Evolutionary conservation across 2,329 filamentous ascomycete species (phyloP).

Genomic region (Penicillium frequentans): DNA sequence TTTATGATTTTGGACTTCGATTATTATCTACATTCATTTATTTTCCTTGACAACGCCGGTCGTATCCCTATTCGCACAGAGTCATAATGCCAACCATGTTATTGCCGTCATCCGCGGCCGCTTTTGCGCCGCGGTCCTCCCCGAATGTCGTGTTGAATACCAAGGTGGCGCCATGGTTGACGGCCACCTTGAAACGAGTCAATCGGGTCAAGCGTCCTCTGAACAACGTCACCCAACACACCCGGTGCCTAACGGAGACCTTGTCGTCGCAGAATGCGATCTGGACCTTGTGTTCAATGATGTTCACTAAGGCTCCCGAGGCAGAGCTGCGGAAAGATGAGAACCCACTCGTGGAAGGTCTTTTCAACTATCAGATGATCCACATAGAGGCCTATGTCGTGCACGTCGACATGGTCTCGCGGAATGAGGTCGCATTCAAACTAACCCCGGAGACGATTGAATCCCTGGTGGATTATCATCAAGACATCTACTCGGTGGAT

Average conservation of each 20-base stretch:
- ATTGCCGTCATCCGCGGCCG: constrained; percentile 90
- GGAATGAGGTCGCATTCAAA: constrained; percentile 98
- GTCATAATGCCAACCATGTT: constrained; percentile 84
- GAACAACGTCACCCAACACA: constrained; percentile 95
- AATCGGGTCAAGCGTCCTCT: constrained; percentile 95
- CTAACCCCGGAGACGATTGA: constrained; percentile 94
- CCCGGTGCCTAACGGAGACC: constrained; percentile 91
- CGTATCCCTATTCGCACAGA: constrained; percentile 55
- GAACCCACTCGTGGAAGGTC: constrained; percentile 78
- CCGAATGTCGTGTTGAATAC: constrained; percentile 92
- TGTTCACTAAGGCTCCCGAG: constrained; percentile 87
- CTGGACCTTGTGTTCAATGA: constrained; percentile 90
- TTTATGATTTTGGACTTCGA: constrained; percentile 31
- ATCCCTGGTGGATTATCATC: constrained; percentile 89
- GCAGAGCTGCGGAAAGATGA: constrained; percentile 78
- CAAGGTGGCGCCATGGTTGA: constrained; percentile 95
- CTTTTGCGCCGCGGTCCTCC: constrained; percentile 89
- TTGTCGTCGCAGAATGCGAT: constrained; percentile 87
- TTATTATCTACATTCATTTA: constrained; percentile 35
- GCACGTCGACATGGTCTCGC: constrained; percentile 97
- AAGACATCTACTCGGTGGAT: constrained; percentile 90
- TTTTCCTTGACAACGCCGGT: constrained; percentile 38
- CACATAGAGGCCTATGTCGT: constrained; percentile 97
- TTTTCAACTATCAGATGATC: constrained; percentile 90
- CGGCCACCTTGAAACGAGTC: constrained; percentile 92